Percentiles rank a stretch among this genome's conserved stretches.
These are phyloP conservation scores for Syncephalastrum monosporum DNA, from an alignment of 371 early-diverging fungal genomes.

Conservation along the genomic window DNA sequence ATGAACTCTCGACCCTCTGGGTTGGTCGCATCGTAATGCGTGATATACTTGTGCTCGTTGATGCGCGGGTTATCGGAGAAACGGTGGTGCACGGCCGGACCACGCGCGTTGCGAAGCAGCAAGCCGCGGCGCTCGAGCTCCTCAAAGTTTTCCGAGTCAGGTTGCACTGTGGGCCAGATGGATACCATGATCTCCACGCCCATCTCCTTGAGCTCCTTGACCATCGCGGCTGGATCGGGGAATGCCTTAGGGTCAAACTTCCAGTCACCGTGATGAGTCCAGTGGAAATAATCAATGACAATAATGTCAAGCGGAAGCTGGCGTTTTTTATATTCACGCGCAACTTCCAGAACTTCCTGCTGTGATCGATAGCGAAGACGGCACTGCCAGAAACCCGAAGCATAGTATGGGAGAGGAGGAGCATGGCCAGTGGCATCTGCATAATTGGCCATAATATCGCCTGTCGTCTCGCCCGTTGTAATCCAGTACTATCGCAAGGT, in stretches of 20 bases:
- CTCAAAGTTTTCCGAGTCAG: constrained; percentile 18
- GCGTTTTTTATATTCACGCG: constrained; percentile 16
- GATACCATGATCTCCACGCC: constrained; percentile 15
- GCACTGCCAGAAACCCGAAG: constrained; percentile 21
- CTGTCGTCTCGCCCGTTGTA: constrained; percentile 10
- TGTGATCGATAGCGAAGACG: constrained; percentile 16
- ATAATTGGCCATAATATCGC: constrained; percentile 19
- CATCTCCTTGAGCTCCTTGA: constrained; percentile 13
- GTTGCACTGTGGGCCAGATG: constrained; percentile 14
- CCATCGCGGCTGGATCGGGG: constrained; percentile 13
- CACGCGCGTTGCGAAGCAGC: constrained; percentile 14
- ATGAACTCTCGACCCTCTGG: constrained; percentile 18
- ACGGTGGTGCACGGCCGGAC: constrained; percentile 15
- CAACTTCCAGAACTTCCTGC: constrained; percentile 14
- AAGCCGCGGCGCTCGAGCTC: constrained; percentile 13
- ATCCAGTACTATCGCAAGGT: constrained; percentile 12
- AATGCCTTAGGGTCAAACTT: constrained; percentile 12
- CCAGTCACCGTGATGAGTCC: constrained; percentile 16
- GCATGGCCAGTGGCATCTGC: constrained; percentile 19
- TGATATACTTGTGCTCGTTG: constrained; percentile 12
- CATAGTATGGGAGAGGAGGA: constrained; percentile 18
- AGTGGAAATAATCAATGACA: constrained; percentile 19
- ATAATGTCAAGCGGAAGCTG: constrained; percentile 13
- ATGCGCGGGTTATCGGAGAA: constrained; percentile 14
- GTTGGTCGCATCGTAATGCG: constrained; percentile 19